Conservation (phyloP, 2,329 filamentous ascomycete genomes). For the Ilyonectria destructans region DNA sequence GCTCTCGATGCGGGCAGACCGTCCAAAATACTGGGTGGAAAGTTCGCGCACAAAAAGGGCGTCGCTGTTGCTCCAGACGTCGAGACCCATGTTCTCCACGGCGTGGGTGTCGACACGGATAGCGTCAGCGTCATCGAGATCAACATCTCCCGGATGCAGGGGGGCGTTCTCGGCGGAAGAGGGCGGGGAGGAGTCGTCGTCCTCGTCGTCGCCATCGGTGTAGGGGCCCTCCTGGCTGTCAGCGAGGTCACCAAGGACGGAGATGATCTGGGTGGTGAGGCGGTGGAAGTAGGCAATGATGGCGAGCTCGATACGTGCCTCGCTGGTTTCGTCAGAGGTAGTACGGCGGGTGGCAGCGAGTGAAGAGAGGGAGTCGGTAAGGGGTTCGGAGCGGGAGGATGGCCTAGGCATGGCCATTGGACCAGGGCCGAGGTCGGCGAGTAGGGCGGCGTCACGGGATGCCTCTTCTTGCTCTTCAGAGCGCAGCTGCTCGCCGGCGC, state of each 20-base stretch:
- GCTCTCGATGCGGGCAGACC: conserved; percentile 75
- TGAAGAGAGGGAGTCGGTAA: conserved; percentile 64
- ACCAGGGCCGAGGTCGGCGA: conserved; percentile 66
- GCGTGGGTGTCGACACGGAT: conserved; percentile 76
- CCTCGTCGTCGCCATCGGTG: conserved; percentile 52
- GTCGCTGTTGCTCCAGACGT: conserved; percentile 82
- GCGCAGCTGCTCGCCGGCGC: conserved; percentile 80
- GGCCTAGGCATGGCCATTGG: conserved; percentile 52
- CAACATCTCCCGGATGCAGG: conserved; percentile 42
- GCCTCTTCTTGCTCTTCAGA: conserved; percentile 74
- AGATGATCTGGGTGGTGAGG: conserved; percentile 77
- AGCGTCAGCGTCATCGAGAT: conserved; percentile 52
- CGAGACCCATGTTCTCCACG: conserved; percentile 81
- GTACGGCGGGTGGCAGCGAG: conserved; percentile 57
- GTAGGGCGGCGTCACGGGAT: conserved; percentile 69
- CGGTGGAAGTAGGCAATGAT: conserved; percentile 88
- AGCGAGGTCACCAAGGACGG: conserved; percentile 74
- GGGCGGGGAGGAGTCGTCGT: conserved; percentile 55
- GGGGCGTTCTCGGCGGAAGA: conserved; percentile 49
- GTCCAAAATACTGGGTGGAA: conserved; percentile 76
- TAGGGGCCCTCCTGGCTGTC: conserved; percentile 64
- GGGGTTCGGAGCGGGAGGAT: conserved; percentile 53
- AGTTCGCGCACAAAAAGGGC: conserved; percentile 78
- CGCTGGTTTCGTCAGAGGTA: conserved; percentile 55
- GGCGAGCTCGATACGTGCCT: conserved; percentile 75